Evolutionary conservation across 345 rosid genomes (phyloP).

Genomic region (Diplotaxis tenuifolia): DNA sequence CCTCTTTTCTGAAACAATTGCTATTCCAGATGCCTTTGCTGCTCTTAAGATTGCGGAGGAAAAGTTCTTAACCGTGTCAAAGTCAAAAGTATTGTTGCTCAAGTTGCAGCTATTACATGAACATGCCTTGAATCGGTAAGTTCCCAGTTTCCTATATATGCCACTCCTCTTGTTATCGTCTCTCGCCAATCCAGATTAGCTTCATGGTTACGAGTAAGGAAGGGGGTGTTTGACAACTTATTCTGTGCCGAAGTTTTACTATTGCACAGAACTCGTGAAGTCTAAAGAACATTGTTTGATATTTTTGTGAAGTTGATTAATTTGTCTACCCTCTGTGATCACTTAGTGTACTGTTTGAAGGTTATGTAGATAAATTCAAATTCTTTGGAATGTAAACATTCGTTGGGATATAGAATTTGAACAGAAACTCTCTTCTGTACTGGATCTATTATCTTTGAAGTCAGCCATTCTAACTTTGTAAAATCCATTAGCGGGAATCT

Average conservation of each 20-base stretch:
- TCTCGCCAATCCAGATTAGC: not conserved
- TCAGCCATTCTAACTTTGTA: slow-evolving; percentile 22
- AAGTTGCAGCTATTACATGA: slow-evolving; percentile 94
- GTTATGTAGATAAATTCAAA: slow-evolving; percentile 6
- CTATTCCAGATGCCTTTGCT: slow-evolving; percentile 70
- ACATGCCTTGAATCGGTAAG: slow-evolving; percentile 80
- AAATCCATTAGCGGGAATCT: slow-evolving; percentile 62
- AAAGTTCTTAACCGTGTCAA: slow-evolving; percentile 70
- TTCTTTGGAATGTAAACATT: slow-evolving; percentile 5
- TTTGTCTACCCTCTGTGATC: slow-evolving; percentile 7
- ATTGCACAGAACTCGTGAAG: not conserved
- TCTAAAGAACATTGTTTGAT: not conserved
- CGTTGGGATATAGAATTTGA: not conserved
- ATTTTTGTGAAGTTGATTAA: slow-evolving; percentile 7
- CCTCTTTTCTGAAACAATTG: slow-evolving; percentile 24
- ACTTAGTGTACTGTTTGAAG: slow-evolving; percentile 6
- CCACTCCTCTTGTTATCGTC: not conserved
- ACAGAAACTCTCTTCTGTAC: not conserved
- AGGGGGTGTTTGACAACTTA: slow-evolving; percentile 12
- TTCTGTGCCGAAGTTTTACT: not conserved
- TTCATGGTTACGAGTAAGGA: slow-evolving; percentile 11
- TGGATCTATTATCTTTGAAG: not conserved
- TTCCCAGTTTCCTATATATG: slow-evolving; percentile 24
- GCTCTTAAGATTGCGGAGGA: slow-evolving; percentile 83
- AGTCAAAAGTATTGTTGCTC: slow-evolving; percentile 68